Percentiles rank a stretch among this genome's conserved stretches.
These are phyloP conservation scores for Xylaria arbuscula DNA, from an alignment of 2,329 filamentous ascomycete species.

Conservation along the genomic window DNA sequence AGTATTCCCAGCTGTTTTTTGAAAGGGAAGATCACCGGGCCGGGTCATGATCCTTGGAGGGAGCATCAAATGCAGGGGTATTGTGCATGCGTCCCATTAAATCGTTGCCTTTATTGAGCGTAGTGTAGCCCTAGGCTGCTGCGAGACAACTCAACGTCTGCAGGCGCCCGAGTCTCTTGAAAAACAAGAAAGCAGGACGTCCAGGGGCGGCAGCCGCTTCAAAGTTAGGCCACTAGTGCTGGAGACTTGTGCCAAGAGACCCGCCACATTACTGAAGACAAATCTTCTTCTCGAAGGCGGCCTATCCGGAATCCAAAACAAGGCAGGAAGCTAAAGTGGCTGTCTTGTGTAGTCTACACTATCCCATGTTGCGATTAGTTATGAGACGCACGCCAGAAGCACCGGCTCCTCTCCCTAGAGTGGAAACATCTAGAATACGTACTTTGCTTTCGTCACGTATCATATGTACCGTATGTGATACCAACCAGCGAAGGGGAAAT, in stretches of 20 bases:
- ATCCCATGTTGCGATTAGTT: slow-evolving; percentile 35
- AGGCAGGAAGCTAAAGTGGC: slow-evolving; percentile 10
- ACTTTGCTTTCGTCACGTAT: background rate
- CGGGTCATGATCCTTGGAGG: slow-evolving; percentile 26
- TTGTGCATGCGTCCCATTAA: slow-evolving; percentile 25
- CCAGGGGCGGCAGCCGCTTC: slow-evolving; percentile 19
- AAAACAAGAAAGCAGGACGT: slow-evolving; percentile 28
- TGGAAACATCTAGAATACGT: background rate
- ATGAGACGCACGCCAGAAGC: slow-evolving; percentile 23
- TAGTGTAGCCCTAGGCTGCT: slow-evolving; percentile 20
- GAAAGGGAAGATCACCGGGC: slow-evolving; percentile 17
- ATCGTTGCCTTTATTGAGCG: slow-evolving; percentile 20
- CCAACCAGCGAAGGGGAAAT: background rate
- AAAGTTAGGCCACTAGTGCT: slow-evolving; percentile 29
- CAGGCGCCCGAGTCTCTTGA: slow-evolving; percentile 16
- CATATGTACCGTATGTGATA: background rate
- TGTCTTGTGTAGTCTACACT: background rate
- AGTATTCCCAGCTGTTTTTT: slow-evolving; percentile 15
- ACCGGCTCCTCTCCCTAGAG: background rate
- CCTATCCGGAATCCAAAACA: slow-evolving; percentile 17
- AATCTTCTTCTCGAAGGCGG: slow-evolving; percentile 1
- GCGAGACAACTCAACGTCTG: slow-evolving; percentile 36
- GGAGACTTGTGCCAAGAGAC: slow-evolving; percentile 25
- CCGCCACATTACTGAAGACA: slow-evolving; percentile 9
- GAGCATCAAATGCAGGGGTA: slow-evolving; percentile 29